A percentile compares a stretch with the other conserved stretches of the same genome.
Conservation (phyloP, 495 filamentous ascomycete genomes). For the Penicillium odoratum region DNA sequence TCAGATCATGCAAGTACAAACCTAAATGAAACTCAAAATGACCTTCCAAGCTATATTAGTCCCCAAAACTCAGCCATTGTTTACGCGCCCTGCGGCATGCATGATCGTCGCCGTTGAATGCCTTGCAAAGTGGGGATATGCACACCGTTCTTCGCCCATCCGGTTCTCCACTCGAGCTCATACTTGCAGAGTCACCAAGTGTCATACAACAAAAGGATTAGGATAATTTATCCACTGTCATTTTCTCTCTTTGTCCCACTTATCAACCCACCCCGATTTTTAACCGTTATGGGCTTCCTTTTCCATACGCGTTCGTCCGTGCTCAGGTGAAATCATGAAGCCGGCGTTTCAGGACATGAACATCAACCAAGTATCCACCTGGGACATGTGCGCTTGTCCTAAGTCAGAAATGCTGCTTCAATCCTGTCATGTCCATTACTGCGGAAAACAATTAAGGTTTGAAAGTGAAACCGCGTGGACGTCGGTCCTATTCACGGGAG, state of each 20-base stretch:
- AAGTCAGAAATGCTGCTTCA: neutral
- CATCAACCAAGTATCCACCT: neutral
- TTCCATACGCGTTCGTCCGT: neutral
- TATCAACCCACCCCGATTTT: neutral
- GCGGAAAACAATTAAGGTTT: neutral
- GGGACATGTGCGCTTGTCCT: neutral
- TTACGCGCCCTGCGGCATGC: neutral
- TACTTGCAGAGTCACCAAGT: neutral
- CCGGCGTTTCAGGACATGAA: neutral
- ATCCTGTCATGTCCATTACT: neutral
- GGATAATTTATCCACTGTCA: neutral
- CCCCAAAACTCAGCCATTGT: neutral
- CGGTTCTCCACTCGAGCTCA: neutral
- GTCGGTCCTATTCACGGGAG: neutral
- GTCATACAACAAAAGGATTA: neutral
- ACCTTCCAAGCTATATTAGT: neutral
- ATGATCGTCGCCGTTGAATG: slow-evolving; percentile 19
- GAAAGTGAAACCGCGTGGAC: neutral
- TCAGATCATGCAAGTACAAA: neutral
- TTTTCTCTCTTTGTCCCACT: neutral
- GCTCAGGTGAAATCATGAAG: neutral
- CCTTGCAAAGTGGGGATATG: slow-evolving; percentile 8
- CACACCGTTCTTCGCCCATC: neutral
- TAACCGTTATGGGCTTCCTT: neutral
- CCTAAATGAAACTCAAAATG: neutral